Percentiles rank a stretch among this genome's conserved stretches.
These are phyloP conservation scores for Eimeria zaria DNA, from an alignment of 169 alveolate species.

Conservation along the genomic window DNA sequence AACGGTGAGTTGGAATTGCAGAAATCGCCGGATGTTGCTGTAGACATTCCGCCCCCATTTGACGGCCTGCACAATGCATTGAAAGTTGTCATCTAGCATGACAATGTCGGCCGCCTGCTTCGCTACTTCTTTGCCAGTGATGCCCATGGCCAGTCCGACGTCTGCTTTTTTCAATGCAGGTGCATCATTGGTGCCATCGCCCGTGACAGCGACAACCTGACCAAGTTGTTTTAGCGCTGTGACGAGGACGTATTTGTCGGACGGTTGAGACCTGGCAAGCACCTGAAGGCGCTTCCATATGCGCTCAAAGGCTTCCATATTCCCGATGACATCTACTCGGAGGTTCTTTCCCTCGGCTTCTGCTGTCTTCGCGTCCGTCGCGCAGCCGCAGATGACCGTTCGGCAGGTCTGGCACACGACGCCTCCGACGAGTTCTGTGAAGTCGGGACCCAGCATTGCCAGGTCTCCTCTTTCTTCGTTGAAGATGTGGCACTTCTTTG, in stretches of 20 bases:
- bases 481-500: slow-evolving; percentile 97
- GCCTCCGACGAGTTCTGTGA: no score
- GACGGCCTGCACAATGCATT: slow-evolving; percentile 99
- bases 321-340: no score
- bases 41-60: slow-evolving; percentile 99
- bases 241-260: slow-evolving; percentile 99
- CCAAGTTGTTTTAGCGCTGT: slow-evolving; percentile 96
- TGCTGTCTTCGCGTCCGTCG: no score
- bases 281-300: no score
- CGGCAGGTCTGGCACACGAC: no score
- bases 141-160: slow-evolving; percentile 99
- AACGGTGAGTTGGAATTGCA: slow-evolving; percentile 97
- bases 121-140: slow-evolving; percentile 99
- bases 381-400: no score
- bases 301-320: neutral
- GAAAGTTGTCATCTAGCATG: slow-evolving; percentile 99
- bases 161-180: slow-evolving; percentile 99
- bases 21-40: slow-evolving; percentile 99
- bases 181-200: slow-evolving; percentile 99
- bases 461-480: no score
- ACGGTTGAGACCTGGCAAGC: no score
- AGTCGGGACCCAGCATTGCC: no score
- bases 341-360: no score
- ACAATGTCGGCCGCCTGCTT: slow-evolving; percentile 99
- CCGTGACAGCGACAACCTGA: slow-evolving; percentile 98